Evolutionary conservation across 371 early-diverging fungal species (phyloP).

Genomic region (Phascolomyces articulosus): DNA sequence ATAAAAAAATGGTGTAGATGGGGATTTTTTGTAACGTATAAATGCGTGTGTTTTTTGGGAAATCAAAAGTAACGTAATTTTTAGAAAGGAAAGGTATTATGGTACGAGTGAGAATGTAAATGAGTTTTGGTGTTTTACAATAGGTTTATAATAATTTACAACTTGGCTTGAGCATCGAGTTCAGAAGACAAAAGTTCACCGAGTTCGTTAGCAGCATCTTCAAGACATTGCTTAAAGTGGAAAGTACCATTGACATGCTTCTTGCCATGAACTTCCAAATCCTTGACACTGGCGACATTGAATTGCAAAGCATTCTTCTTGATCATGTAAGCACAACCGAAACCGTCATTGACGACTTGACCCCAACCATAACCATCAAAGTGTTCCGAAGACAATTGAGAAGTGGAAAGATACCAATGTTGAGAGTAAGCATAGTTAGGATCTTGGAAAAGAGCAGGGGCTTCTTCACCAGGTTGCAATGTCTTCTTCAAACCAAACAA

Average conservation of each 20-base stretch:
- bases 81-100: not conserved
- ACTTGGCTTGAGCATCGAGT: constrained; percentile 48
- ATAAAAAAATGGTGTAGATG: too few species aligned
- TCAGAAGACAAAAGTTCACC: constrained; percentile 63
- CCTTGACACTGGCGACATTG: constrained; percentile 76
- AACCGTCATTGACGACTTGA: constrained; percentile 95
- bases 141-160: constrained; percentile 26
- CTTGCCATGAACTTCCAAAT: constrained; percentile 51
- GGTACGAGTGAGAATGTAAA: not conserved
- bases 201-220: constrained; percentile 77
- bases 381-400: constrained; percentile 88
- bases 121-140: not conserved
- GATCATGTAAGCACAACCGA: constrained; percentile 94
- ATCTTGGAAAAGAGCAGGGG: constrained; percentile 85
- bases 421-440: constrained; percentile 79
- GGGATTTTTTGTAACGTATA: too few species aligned
- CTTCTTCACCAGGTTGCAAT: constrained; percentile 70
- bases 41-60: too few species aligned
- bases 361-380: constrained; percentile 97
- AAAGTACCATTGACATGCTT: constrained; percentile 45
- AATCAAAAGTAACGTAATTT: too few species aligned
- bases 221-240: constrained; percentile 60
- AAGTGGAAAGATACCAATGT: constrained; percentile 94
- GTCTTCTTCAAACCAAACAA: constrained; percentile 69
- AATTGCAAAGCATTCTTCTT: constrained; percentile 83